These are phyloP conservation scores for Solanum hybrid DNA, from an alignment of 305 asterid species.

Conservation along the genomic window DNA sequence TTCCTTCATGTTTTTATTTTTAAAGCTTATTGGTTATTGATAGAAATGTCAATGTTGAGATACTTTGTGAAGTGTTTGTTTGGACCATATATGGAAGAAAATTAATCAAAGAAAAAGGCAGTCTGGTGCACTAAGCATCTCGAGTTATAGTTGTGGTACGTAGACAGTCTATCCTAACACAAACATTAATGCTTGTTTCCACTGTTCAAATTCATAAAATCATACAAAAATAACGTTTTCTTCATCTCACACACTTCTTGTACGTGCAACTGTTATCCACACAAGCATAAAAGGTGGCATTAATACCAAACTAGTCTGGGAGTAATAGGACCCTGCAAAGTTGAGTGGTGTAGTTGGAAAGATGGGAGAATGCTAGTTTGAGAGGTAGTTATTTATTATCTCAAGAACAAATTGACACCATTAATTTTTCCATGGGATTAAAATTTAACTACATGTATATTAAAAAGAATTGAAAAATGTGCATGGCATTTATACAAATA, in stretches of 20 bases:
- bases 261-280: no score
- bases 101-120: no score
- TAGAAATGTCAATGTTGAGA: background rate
- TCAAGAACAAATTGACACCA: background rate
- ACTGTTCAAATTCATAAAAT: background rate
- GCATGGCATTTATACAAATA: background rate
- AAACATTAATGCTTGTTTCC: no score
- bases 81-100: background rate
- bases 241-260: rapidly evolving
- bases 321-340: no score
- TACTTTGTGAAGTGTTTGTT: background rate
- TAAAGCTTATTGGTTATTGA: background rate
- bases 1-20: background rate
- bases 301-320: no score
- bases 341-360: no score
- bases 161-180: rapidly evolving
- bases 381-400: background rate
- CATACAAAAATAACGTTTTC: no score
- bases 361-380: no score
- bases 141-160: background rate
- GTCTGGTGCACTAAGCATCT: background rate
- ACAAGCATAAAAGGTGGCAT: no score
- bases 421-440: background rate
- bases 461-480: no score
- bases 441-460: background rate